These are phyloP conservation scores for Ulota crispa DNA, from an alignment of 225 moss, liverwort and hornwort species.

Conservation along the genomic window DNA sequence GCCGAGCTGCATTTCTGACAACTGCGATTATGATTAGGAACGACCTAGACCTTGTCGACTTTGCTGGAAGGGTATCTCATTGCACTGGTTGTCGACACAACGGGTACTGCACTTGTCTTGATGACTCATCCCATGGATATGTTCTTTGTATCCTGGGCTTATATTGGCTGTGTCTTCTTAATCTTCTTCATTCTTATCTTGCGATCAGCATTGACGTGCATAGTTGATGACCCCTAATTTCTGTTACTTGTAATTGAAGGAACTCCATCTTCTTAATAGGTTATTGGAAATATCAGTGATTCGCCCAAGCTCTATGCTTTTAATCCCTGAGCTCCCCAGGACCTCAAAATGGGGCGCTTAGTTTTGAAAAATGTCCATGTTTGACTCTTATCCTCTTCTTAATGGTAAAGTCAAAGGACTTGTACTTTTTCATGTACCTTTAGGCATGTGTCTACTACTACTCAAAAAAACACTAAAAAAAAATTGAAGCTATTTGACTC, in stretches of 20 bases:
- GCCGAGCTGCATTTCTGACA: slow-evolving; percentile 77
- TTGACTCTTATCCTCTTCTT: no score
- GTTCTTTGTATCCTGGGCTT: slow-evolving; percentile 8
- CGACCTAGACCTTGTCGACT: slow-evolving; percentile 78
- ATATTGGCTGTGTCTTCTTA: slow-evolving; percentile 14
- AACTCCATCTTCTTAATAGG: slow-evolving; percentile 9
- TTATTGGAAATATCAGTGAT: slow-evolving; percentile 12
- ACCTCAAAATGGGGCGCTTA: no score
- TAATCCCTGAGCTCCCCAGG: no score
- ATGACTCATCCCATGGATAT: slow-evolving; percentile 6
- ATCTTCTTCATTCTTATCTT: slow-evolving; percentile 17
- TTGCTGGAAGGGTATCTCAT: slow-evolving; percentile 80
- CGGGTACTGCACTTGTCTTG: slow-evolving; percentile 49
- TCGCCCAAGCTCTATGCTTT: not conserved
- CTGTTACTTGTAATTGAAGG: slow-evolving; percentile 11
- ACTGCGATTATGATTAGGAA: slow-evolving; percentile 59
- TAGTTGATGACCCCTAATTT: slow-evolving; percentile 15
- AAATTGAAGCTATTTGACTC: no score
- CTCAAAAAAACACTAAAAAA: no score
- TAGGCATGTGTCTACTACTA: no score
- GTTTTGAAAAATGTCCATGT: no score
- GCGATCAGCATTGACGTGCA: not conserved
- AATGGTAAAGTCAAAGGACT: no score
- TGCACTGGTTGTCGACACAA: slow-evolving; percentile 94
- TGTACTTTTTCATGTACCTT: no score